phyloP scores from a whole-genome alignment of 495 filamentous ascomycete genomes.

The Beverwykella pulmonaria region DNA sequence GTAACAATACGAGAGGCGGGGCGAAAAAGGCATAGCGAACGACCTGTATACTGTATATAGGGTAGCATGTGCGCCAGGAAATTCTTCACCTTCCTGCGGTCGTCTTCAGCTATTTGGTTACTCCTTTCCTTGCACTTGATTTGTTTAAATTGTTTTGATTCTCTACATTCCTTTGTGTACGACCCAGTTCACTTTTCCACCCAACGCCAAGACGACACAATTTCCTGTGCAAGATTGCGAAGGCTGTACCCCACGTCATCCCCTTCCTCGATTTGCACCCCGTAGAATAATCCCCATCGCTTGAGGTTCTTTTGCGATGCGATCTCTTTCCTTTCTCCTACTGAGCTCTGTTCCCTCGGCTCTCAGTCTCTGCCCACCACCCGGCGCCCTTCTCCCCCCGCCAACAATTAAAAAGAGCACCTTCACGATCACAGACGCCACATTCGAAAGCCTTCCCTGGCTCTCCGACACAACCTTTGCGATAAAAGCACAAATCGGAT shows the following conservation, averaged over 20 bases:
- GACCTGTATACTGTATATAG: not conserved
- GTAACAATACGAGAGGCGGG: not conserved
- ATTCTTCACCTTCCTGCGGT: not conserved
- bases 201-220: too few relatives aligned
- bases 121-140: not conserved
- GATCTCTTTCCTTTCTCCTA: not conserved
- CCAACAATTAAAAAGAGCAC: not conserved
- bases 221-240: too few relatives aligned
- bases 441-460: not conserved
- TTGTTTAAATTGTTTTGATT: not conserved
- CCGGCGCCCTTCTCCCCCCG: constrained; percentile 4
- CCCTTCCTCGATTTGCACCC: too few relatives aligned
- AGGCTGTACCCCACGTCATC: too few relatives aligned
- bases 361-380: not conserved
- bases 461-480: constrained; percentile 7
- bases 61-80: not conserved
- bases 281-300: not conserved
- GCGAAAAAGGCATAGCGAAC: not conserved
- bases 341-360: not conserved
- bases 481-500: constrained; percentile 8
- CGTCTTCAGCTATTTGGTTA: not conserved
- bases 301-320: not conserved
- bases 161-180: not conserved
- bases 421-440: not conserved
- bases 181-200: too few relatives aligned